These are phyloP conservation scores for Ophiostoma sp. DNA, from an alignment of 2,329 filamentous ascomycete genomes.

Conservation along the genomic window DNA sequence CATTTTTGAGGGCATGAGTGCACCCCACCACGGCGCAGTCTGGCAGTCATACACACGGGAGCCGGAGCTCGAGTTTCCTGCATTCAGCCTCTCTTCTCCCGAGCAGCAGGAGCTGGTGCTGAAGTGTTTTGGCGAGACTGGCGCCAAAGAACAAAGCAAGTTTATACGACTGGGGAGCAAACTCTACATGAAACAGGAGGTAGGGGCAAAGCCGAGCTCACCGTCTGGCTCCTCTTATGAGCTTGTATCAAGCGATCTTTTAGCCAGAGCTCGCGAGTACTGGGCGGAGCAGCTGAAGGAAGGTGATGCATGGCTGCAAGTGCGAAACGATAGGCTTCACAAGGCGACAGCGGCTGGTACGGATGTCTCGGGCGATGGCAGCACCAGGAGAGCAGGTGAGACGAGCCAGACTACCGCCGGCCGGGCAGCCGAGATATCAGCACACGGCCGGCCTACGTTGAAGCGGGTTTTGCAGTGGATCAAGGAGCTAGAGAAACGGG, in stretches of 20 bases:
- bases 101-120: constrained; percentile 24
- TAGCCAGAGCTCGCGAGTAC: constrained; percentile 12
- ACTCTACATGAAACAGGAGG: constrained; percentile 25
- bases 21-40: constrained; percentile 51
- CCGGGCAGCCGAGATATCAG: not conserved
- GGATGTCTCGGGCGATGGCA: not conserved
- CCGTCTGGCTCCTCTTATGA: not conserved
- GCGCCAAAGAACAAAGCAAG: constrained; percentile 22
- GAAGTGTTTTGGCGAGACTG: constrained; percentile 22
- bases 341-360: not conserved
- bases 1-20: constrained; percentile 56
- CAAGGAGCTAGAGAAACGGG: not conserved
- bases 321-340: not conserved
- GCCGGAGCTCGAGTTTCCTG: constrained; percentile 52
- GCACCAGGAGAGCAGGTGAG: not conserved
- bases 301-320: constrained; percentile 18
- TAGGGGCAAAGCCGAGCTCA: not conserved
- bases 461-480: constrained; percentile 16
- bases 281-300: constrained; percentile 20
- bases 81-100: constrained; percentile 35
- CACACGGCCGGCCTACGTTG: constrained; percentile 20
- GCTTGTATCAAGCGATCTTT: constrained; percentile 15
- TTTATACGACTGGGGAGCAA: constrained; percentile 25
- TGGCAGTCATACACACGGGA: constrained; percentile 57
- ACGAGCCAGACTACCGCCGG: not conserved